Evolutionary conservation across 2,329 filamentous ascomycete species (phyloP), one percentile per base, ranked within the genome.

Genomic region (Pseudovirgaria hyperparasitica): DNA sequence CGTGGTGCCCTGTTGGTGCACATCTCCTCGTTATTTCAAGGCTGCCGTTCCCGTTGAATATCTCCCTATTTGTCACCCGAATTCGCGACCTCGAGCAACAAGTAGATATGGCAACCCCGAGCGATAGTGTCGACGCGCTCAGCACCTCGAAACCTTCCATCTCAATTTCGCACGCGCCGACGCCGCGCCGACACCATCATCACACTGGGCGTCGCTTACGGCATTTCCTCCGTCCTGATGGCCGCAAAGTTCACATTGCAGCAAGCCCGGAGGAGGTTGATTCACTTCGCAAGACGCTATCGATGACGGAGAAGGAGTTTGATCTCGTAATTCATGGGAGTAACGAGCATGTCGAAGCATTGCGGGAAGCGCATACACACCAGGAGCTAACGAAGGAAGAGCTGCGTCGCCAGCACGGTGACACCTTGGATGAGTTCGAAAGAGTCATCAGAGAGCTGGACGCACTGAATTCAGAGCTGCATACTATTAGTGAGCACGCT

Each of bases 301-400:
- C 45, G 4, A 37, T 38, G 11, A 44, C 46, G 8, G 45, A 50
- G 37, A 44, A 43, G 36, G 56, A 64, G 26, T 67, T 72, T 28
- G 67, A 73, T 36, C 47, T 75, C 8, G 63, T 71, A n/a, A 56
- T 76, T 26, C 65, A 66, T 32, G 71, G 72, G 6, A 70, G 65
- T 4, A 42, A 48, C n/a, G 59, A 63, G 35, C 61, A 65, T 42
- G 46, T 55, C 20, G 50, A 58, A 27, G 65, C 63, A 12, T 58
- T 76, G 19, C 51, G 57, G 23, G 43, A 62, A 32, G 57, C 66
- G 1, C 67, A 68, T 35, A 49, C 50, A 15, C 67, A 74, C 37
- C 70, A 75, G 41, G 58, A 67, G 33, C 40, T 48, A 13, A 54
- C 54, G 7, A 59, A 63, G 18, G 54, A 57, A 21, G 44, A 54